Percentiles rank a stretch among this genome's conserved stretches.
phyloP scores from a whole-genome alignment of 192 early-diverging fungal genomes.

The Mortierella alpina region DNA sequence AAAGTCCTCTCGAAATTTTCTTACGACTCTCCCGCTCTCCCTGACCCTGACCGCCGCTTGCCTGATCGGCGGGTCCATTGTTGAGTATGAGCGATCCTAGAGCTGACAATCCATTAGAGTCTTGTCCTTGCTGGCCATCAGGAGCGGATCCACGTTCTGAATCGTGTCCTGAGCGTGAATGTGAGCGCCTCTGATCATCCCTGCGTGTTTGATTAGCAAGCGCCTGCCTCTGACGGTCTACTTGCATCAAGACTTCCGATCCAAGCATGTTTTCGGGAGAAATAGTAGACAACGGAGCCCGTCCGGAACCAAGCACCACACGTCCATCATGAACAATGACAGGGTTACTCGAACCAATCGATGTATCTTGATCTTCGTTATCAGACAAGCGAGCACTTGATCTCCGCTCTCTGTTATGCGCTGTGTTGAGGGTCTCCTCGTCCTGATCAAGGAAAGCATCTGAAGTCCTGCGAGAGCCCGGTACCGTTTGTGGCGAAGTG shows the following conservation, averaged over 20 bases:
- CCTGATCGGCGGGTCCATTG: neutral
- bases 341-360: conserved; percentile 1
- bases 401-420: conserved; percentile 3
- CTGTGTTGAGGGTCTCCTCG: conserved; percentile 4
- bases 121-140: neutral
- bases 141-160: conserved; percentile 10
- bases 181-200: neutral
- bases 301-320: conserved; percentile 9
- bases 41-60: neutral
- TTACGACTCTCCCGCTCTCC: conserved; percentile 28
- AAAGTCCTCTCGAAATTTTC: conserved; percentile 29
- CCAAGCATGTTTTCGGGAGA: conserved; percentile 29
- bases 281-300: conserved; percentile 29
- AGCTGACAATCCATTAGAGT: conserved; percentile 8
- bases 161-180: conserved; percentile 3
- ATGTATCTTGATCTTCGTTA: conserved; percentile 17
- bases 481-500: conserved; percentile 10
- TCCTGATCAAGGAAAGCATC: neutral
- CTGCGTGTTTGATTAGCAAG: conserved; percentile 3
- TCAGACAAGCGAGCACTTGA: conserved; percentile 7
- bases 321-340: conserved; percentile 17
- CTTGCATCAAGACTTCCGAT: conserved; percentile 40
- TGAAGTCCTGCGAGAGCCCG: neutral
- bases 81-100: conserved; percentile 15
- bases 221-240: conserved; percentile 29